phyloP scores from a whole-genome alignment of 202 grass and related monocot species.

The Brachypodium distachyon region DNA sequence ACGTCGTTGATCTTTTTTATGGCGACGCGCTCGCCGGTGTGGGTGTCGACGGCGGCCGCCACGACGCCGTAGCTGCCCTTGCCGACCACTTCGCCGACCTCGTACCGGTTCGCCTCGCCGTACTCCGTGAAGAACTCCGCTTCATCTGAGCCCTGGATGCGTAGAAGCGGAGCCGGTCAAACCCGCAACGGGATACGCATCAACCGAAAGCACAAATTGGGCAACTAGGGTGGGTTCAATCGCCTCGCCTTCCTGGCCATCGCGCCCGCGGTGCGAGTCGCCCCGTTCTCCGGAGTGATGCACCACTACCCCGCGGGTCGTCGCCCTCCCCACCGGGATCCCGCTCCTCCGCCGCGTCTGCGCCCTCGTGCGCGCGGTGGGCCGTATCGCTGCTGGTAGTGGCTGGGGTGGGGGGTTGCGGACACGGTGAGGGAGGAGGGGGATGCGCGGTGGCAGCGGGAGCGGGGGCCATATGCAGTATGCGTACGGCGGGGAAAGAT shows the following conservation, averaged over 20 bases:
- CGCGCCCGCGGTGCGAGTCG: neutral
- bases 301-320: neutral
- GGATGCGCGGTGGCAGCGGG: neutral
- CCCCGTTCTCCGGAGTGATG: neutral
- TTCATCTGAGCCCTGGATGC: conserved; percentile 28
- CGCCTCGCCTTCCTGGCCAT: conserved; percentile 32
- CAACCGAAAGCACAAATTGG: neutral
- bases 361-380: neutral
- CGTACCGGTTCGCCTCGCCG: conserved; percentile 62
- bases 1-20: conserved; percentile 97
- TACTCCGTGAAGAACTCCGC: conserved; percentile 81
- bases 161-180: conserved; percentile 4
- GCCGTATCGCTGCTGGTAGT: neutral
- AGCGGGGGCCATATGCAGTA: neutral
- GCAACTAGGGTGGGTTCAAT: neutral
- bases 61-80: conserved; percentile 91
- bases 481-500: neutral
- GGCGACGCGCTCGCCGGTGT: conserved; percentile 62
- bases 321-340: neutral
- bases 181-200: neutral
- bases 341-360: neutral
- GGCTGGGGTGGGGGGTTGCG: neutral
- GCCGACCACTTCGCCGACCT: conserved; percentile 76
- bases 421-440: neutral
- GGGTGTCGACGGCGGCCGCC: conserved; percentile 59